A percentile compares a stretch with the other conserved stretches of the same genome.
These are phyloP conservation scores for Microcos paniculata DNA, from an alignment of 345 rosid species.

Conservation along the genomic window DNA sequence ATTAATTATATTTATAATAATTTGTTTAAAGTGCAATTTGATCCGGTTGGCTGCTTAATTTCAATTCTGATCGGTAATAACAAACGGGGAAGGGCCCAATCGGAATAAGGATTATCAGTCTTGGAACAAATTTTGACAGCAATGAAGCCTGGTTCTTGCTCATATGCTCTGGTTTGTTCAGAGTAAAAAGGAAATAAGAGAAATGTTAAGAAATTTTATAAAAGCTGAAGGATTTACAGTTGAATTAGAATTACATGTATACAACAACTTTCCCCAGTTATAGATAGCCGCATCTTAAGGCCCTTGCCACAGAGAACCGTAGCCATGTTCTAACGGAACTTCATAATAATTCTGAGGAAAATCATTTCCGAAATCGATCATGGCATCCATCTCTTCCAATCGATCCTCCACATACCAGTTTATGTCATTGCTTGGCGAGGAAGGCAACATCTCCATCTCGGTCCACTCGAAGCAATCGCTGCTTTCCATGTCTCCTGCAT, in stretches of 20 bases:
- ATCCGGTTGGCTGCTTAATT: no score
- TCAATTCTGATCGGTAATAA: no score
- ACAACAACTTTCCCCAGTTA: background rate
- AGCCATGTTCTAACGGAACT: constrained; percentile 27
- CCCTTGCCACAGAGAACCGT: constrained; percentile 45
- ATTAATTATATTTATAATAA: no score
- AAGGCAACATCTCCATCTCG: constrained; percentile 33
- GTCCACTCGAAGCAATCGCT: constrained; percentile 17
- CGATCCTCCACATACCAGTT: constrained; percentile 48
- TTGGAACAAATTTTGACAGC: no score
- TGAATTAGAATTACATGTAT: background rate
- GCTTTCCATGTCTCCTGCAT: background rate
- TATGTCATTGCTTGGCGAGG: constrained; percentile 40
- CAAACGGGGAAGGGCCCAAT: no score
- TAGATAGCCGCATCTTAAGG: constrained; percentile 20
- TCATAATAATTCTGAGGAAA: constrained; percentile 33
- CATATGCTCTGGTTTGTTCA: no score
- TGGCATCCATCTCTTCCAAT: constrained; percentile 33
- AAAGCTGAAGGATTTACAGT: background rate
- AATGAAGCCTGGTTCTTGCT: background rate
- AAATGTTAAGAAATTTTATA: background rate
- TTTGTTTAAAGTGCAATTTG: no score
- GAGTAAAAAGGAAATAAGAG: background rate
- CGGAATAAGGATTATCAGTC: no score
- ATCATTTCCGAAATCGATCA: constrained; percentile 34